Base-by-base conservation (phyloP, 2,329 filamentous ascomycete genomes). In the Trematosphaeria pertusa region DNA sequence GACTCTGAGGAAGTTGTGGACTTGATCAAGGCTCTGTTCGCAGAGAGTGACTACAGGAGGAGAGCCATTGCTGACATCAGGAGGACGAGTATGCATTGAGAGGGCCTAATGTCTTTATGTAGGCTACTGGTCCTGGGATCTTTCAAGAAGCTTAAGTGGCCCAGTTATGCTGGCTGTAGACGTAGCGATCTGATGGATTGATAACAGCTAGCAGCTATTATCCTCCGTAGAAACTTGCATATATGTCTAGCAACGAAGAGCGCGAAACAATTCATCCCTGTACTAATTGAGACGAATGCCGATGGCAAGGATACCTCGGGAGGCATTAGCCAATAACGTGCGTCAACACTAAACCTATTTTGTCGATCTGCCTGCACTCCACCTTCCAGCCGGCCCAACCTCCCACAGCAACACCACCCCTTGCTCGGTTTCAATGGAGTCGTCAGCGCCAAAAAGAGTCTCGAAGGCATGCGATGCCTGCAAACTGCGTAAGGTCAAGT, bases 11-110 rank as follows among this genome's bases (percentile, higher is more conserved):
- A 87, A 62, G 78, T 87, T 7, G 74, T 85, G 11, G 84, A 86
- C 58, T 60, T 87, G 64, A 82, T 87, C 39, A 77, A 83, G 65
- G 84, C 84, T 14, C 67, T 87, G 26, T 87, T 87, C 66, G 83
- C 84, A 14, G 84, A 86, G 55, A 83, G 80, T 53, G 79, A 82
- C 26, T 74, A 84, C 61, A 72, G 84, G 45, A 75, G 81, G 52
- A 77, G 75, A 60, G 81, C 83, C 3, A 83, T 86, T 58, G 72
- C 73, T 30, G 82, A 84, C 48, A 85, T 87, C 20, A 58, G 64
- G 43, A 64, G 65, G 50, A 61, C 58, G 6, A 64, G 58, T 21
- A 55, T 59, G 20, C 17, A 15, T 11, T 43, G 22, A 38, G 34
- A 15, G 3, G 36, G 4, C n/a, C n/a, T n/a, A n/a, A n/a, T n/a